Base-by-base conservation (phyloP, 202 grass and related monocot genomes). In the Schoenoplectus triqueter region DNA sequence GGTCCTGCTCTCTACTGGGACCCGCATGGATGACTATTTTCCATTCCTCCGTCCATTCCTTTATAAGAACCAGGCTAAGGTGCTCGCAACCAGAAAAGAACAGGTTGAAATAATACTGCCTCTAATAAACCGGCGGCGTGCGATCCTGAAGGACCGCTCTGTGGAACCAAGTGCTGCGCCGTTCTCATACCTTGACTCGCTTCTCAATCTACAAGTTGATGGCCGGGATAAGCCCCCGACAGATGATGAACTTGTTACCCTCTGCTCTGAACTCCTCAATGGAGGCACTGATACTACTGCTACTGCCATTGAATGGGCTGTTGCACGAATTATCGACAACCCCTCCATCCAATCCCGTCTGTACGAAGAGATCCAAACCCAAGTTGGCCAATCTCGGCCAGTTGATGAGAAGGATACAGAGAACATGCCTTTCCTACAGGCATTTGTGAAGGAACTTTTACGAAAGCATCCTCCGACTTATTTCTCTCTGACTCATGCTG, bases 391-490 rank as follows among this genome's bases (percentile, higher is more conserved):
- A 21, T 81, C 73, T 8, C 64, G 92, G 57, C 82, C 92, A 0
- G 89, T 97, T 0, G 95, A 93, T 63, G 95, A 94, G 78, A 91
- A 19, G 78, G 89, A 97, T 86, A 91, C 80, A 6, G 95, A 97
- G 0, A 83, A 39, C 59, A 97, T 97, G 95, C 89, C 86, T 48
- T 97, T 91, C 80, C 80, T 97, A 2, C 92, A 92, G 90, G 95
- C 95, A 19, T 97, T 97, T 82, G 90, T 97, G 7, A 97, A 97
- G 90, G 95, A 97, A 86, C 95, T 97, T 11, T 89, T 97, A n/a
- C 66, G 95, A n/a, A 92, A 92, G 89, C 95, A 97, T 85, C 95
- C 95, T 31, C 95, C 95, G 0, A 97, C 95, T 0, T 91, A 97
- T 89, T 97, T 97, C 84, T 87, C 95, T 46, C 89, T 97, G 57